Percentiles rank a stretch among this genome's conserved stretches.
Evolutionary conservation across 2,329 filamentous ascomycete species (phyloP).

Genomic region (Cryphonectria parasitica): DNA sequence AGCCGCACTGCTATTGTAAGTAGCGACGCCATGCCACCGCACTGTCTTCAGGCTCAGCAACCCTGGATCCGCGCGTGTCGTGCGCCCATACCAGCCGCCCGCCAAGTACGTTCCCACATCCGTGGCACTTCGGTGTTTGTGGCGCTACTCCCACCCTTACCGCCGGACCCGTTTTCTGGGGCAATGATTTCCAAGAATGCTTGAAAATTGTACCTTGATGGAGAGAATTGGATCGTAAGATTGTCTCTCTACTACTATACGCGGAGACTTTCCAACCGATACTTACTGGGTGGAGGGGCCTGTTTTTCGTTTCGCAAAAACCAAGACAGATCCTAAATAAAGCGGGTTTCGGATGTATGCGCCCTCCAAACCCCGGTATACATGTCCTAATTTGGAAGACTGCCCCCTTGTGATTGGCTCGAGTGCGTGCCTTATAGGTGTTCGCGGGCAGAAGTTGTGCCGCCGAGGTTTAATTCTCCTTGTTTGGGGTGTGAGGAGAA

Average conservation of each 20-base stretch:
- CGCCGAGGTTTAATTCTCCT: not conserved
- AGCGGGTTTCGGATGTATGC: not conserved
- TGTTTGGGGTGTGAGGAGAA: not conserved
- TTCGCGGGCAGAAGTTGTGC: not conserved
- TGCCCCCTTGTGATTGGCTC: slow-evolving; percentile 3
- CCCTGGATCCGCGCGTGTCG: not conserved
- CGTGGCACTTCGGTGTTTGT: slow-evolving; percentile 2
- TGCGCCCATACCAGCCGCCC: not conserved
- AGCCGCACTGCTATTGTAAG: too few relatives aligned
- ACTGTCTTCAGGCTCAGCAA: not conserved
- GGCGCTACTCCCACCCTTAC: slow-evolving; percentile 6
- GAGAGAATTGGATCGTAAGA: not conserved
- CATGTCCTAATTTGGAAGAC: not conserved
- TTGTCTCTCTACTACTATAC: not conserved
- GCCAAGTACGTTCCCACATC: not conserved
- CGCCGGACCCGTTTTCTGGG: not conserved
- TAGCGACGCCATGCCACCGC: not conserved
- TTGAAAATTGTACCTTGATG: not conserved
- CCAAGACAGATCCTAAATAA: not conserved
- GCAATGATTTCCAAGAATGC: not conserved
- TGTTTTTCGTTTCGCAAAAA: not conserved
- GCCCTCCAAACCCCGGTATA: not conserved
- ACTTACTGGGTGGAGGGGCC: not conserved
- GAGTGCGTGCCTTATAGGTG: not conserved
- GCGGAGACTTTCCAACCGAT: not conserved